phyloP scores from a whole-genome alignment of 2,329 filamentous ascomycete genomes.

The Sphaerulina populicola region DNA sequence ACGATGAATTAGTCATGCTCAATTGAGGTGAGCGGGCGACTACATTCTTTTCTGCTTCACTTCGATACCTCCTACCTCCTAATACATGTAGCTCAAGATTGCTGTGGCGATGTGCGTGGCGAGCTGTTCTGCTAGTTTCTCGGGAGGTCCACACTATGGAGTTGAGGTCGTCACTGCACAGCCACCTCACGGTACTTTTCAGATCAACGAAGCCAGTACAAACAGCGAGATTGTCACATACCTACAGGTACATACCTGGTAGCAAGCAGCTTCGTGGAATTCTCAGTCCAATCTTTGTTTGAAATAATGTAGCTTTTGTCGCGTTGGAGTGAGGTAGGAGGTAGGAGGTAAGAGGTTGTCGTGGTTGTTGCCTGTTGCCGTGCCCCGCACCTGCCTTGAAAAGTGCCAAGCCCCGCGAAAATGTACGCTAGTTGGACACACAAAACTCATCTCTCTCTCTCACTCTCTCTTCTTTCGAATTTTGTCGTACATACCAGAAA shows the following conservation, averaged over 20 bases:
- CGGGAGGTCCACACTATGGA: background rate
- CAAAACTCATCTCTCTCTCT: slow-evolving; percentile 1
- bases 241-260: no score
- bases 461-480: slow-evolving; percentile 7
- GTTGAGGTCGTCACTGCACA: no score
- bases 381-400: slow-evolving; percentile 3
- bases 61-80: no score
- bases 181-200: no score
- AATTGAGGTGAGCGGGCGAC: background rate
- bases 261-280: no score
- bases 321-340: no score
- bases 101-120: background rate
- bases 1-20: no score
- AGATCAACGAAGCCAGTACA: no score
- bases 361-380: background rate
- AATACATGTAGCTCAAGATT: background rate
- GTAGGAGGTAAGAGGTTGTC: no score
- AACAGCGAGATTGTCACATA: no score
- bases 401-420: background rate
- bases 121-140: background rate
- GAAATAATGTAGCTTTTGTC: no score
- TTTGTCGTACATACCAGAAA: slow-evolving; percentile 8
- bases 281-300: no score
- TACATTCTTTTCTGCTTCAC: background rate
- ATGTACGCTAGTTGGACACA: background rate